Conservation (phyloP, 805 yeast genomes). For the Candida silvicultrix region DNA sequence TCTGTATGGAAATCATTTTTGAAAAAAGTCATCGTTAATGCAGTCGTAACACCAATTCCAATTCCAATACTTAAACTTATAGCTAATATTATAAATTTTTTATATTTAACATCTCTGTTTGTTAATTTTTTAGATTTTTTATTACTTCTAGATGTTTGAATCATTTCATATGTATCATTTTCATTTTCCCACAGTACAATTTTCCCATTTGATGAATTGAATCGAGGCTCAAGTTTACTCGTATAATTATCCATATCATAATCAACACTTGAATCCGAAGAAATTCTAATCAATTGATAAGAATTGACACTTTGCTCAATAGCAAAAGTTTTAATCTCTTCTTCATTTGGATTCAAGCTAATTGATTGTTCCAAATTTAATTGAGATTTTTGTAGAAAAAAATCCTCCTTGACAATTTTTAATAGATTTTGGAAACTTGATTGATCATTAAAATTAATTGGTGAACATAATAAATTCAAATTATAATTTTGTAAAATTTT, state of each 20-base stretch:
- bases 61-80: conserved; percentile 16
- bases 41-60: conserved; percentile 21
- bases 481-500: conserved; percentile 13
- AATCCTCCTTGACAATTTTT: conserved; percentile 15
- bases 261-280: background rate
- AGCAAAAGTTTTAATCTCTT: no score
- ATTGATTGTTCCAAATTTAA: no score
- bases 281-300: background rate
- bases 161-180: background rate
- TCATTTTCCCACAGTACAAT: background rate
- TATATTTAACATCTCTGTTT: conserved; percentile 3
- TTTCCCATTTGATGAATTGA: background rate
- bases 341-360: no score
- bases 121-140: conserved; percentile 11
- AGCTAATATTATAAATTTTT: conserved; percentile 9
- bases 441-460: conserved; percentile 16
- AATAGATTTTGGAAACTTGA: conserved; percentile 14
- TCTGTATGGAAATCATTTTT: no score
- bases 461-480: conserved; percentile 18
- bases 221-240: no score
- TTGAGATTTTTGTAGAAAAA: background rate
- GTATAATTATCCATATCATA: no score
- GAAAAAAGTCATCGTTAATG: conserved; percentile 3
- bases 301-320: background rate
- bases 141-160: background rate